These are phyloP conservation scores for Picochlorum sp. DNA, from an alignment of 139 green algal species.

Conservation along the genomic window DNA sequence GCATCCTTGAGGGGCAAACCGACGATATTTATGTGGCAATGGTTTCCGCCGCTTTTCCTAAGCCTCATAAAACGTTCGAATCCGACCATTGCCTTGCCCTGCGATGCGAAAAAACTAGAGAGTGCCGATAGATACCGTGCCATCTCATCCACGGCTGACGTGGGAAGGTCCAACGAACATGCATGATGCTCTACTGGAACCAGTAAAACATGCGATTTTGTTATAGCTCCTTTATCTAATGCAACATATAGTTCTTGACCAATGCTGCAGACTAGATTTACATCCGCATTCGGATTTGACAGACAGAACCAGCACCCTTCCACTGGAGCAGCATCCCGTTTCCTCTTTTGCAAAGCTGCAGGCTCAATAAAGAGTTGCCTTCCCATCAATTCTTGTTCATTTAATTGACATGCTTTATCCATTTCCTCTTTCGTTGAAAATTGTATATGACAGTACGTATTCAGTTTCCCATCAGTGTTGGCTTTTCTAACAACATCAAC, in stretches of 20 bases:
- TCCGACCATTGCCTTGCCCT: constrained; percentile 54
- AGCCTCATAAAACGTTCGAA: constrained; percentile 87
- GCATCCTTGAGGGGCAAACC: constrained; percentile 29
- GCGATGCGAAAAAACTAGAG: constrained; percentile 41
- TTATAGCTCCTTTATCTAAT: constrained; percentile 79
- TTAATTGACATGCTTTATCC: constrained; percentile 43
- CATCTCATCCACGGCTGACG: constrained; percentile 43
- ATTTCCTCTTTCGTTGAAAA: constrained; percentile 43
- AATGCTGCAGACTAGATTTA: constrained; percentile 47
- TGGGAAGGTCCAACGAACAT: constrained; percentile 38
- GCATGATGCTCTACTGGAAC: constrained; percentile 87
- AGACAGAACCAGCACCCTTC: constrained; percentile 84
- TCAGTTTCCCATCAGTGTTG: constrained; percentile 34
- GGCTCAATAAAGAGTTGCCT: constrained; percentile 46
- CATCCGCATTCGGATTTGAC: constrained; percentile 47
- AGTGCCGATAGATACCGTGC: constrained; percentile 69
- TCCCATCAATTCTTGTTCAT: constrained; percentile 44
- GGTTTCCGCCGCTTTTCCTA: constrained; percentile 71
- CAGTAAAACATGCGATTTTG: constrained; percentile 66
- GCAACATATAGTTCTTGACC: constrained; percentile 72
- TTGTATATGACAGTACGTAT: constrained; percentile 54
- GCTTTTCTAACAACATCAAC: constrained; percentile 43
- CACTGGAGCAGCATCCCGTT: constrained; percentile 31
- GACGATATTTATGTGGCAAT: constrained; percentile 79
- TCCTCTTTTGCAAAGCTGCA: constrained; percentile 5